phyloP scores from a whole-genome alignment of 257 asterid species.

The Plantago ovata region DNA sequence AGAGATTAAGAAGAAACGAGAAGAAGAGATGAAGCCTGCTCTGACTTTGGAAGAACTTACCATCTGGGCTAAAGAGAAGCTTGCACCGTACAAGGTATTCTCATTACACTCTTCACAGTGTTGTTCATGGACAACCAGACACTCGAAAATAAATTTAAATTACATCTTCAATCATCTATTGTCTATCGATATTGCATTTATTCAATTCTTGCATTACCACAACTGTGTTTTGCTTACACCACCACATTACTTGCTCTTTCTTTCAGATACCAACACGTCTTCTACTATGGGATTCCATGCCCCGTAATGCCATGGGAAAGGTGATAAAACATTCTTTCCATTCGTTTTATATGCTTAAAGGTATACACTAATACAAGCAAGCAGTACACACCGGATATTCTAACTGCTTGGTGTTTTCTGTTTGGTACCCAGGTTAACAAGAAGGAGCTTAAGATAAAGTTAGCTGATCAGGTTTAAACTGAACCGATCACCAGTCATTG shows the following conservation, averaged over 20 bases:
- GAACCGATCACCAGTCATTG: not conserved
- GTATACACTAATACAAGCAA: too few species aligned
- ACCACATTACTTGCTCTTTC: not conserved
- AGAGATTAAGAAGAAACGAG: constrained; percentile 47
- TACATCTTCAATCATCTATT: not conserved
- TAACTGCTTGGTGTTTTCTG: not conserved
- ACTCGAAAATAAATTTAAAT: not conserved
- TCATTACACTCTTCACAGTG: not conserved
- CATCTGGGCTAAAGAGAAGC: constrained; percentile 88
- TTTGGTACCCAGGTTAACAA: constrained; percentile 65
- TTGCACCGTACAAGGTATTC: constrained; percentile 93
- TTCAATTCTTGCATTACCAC: not conserved
- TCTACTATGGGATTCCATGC: constrained; percentile 74
- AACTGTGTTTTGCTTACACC: not conserved
- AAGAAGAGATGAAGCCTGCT: constrained; percentile 67
- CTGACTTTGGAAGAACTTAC: constrained; percentile 71
- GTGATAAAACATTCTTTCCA: constrained; percentile 26
- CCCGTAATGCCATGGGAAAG: constrained; percentile 98
- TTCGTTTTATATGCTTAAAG: not conserved
- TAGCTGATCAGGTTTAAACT: constrained; percentile 32
- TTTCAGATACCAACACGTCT: constrained; percentile 74
- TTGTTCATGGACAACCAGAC: not conserved
- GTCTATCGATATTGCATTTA: not conserved
- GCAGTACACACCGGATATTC: not conserved
- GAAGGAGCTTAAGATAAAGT: constrained; percentile 70